A percentile compares a stretch with the other conserved stretches of the same genome.
phyloP scores from a whole-genome alignment of 2,329 filamentous ascomycete genomes.

The Pezicula carpinea region DNA sequence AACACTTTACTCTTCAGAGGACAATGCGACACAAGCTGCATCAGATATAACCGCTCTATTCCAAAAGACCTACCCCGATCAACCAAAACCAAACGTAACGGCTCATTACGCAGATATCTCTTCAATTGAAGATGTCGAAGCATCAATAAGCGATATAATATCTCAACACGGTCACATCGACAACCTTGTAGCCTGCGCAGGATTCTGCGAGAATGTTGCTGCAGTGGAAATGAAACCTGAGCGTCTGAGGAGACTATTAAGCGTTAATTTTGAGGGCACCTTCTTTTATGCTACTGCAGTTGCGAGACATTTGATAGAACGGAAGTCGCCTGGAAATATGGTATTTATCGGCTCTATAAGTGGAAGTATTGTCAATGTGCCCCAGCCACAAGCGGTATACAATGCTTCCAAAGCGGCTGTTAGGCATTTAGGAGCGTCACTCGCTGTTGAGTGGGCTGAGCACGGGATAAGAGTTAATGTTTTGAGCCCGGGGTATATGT shows the following conservation, averaged over 20 bases:
- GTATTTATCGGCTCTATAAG: conserved; percentile 94
- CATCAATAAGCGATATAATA: conserved; percentile 64
- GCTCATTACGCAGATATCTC: conserved; percentile 84
- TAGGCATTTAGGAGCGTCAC: conserved; percentile 73
- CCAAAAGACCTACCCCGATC: conserved; percentile 65
- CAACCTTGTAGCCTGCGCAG: conserved; percentile 84
- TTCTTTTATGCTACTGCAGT: conserved; percentile 79
- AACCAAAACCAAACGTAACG: conserved; percentile 70
- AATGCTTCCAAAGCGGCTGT: conserved; percentile 89
- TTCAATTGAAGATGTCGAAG: conserved; percentile 68
- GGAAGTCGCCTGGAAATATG: conserved; percentile 72
- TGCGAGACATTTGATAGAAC: conserved; percentile 79
- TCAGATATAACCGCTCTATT: conserved; percentile 68
- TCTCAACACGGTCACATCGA: conserved; percentile 73
- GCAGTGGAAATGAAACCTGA: conserved; percentile 83
- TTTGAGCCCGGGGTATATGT: conserved; percentile 91
- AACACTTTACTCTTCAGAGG: conserved; percentile 45
- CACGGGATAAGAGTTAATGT: conserved; percentile 86
- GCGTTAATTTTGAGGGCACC: conserved; percentile 84
- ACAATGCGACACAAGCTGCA: conserved; percentile 74
- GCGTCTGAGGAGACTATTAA: conserved; percentile 85
- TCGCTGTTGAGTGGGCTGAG: conserved; percentile 88
- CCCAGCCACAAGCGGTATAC: conserved; percentile 86
- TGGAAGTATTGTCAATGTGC: conserved; percentile 84
- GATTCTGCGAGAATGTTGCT: conserved; percentile 93